Percentiles rank a stretch among this genome's conserved stretches.
These are phyloP conservation scores for Fusarium goolgardi DNA, from an alignment of 2,329 filamentous ascomycete genomes.

Conservation along the genomic window DNA sequence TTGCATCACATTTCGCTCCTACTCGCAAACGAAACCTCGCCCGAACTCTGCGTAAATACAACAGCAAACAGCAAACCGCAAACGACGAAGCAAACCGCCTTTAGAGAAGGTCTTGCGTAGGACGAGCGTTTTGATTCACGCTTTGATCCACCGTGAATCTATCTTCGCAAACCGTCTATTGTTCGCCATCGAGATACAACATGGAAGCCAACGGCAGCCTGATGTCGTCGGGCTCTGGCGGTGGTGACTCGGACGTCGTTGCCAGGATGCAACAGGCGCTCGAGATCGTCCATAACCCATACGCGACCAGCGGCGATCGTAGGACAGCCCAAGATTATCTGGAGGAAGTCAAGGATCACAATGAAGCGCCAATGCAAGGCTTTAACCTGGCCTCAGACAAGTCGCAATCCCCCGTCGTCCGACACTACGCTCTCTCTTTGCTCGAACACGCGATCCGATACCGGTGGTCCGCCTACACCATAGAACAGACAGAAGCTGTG, in stretches of 20 bases:
- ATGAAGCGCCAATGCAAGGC: conserved; percentile 85
- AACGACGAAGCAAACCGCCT: conserved; percentile 8
- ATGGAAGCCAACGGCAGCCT: conserved; percentile 55
- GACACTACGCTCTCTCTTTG: conserved; percentile 93
- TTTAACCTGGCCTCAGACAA: conserved; percentile 83
- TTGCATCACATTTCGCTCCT: conserved; percentile 21
- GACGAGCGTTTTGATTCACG: too few relatives aligned
- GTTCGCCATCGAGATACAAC: conserved; percentile 8
- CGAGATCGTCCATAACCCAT: conserved; percentile 85
- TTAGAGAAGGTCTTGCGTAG: too few relatives aligned
- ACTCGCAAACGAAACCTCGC: conserved; percentile 34
- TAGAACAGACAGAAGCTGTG: conserved; percentile 74
- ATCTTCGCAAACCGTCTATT: too few relatives aligned
- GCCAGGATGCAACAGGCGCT: conserved; percentile 84
- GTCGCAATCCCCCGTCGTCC: conserved; percentile 81
- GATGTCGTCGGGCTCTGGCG: conserved; percentile 50
- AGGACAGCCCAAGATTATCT: conserved; percentile 87
- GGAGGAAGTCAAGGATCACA: conserved; percentile 82
- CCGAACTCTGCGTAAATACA: conserved; percentile 8
- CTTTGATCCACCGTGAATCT: too few relatives aligned
- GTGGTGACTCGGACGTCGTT: conserved; percentile 60
- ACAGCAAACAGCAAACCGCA: conserved; percentile 20
- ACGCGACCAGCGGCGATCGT: conserved; percentile 83
- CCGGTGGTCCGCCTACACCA: conserved; percentile 79
- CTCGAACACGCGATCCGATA: conserved; percentile 91